Percentiles rank a stretch among this genome's conserved stretches.
These are phyloP conservation scores for Linnemannia zychae DNA, from an alignment of 192 early-diverging fungal species.

Conservation along the genomic window DNA sequence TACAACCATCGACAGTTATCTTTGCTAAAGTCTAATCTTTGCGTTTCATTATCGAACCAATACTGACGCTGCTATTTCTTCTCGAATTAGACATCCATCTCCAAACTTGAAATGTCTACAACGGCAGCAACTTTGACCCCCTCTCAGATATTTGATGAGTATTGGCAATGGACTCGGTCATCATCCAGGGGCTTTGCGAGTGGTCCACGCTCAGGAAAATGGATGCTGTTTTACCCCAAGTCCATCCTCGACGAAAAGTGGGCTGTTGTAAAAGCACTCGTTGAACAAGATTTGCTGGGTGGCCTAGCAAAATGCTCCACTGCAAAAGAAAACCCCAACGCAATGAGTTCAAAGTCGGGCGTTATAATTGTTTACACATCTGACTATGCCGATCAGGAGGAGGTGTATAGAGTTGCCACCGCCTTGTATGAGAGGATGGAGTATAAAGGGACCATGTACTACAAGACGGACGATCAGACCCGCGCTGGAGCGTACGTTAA, in stretches of 20 bases:
- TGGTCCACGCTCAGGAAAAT: constrained; percentile 31
- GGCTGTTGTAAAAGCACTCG: constrained; percentile 16
- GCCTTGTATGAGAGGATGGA: constrained; percentile 24
- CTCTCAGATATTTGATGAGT: constrained; percentile 13
- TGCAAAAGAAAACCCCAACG: constrained; percentile 31
- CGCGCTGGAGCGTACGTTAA: constrained; percentile 27
- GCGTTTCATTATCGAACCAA: too few relatives aligned
- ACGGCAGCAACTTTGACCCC: constrained; percentile 13
- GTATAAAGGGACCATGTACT: constrained; percentile 31
- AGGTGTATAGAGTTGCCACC: constrained; percentile 21
- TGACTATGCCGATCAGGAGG: constrained; percentile 33
- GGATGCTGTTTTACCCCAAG: constrained; percentile 44
- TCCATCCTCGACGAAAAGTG: constrained; percentile 41
- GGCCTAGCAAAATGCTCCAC: constrained; percentile 40
- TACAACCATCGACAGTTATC: too few relatives aligned
- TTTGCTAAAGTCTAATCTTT: too few relatives aligned
- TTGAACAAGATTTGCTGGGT: constrained; percentile 25
- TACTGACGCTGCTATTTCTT: too few relatives aligned
- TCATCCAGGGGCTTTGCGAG: not conserved
- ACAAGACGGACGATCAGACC: constrained; percentile 44
- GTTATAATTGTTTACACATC: constrained; percentile 43
- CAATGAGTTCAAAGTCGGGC: constrained; percentile 35
- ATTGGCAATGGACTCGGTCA: constrained; percentile 24
- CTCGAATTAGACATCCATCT: too few relatives aligned
- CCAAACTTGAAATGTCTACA: not conserved